Evolutionary conservation across 495 filamentous ascomycete genomes (phyloP).

Genomic region (Clohesyomyces aquaticus): DNA sequence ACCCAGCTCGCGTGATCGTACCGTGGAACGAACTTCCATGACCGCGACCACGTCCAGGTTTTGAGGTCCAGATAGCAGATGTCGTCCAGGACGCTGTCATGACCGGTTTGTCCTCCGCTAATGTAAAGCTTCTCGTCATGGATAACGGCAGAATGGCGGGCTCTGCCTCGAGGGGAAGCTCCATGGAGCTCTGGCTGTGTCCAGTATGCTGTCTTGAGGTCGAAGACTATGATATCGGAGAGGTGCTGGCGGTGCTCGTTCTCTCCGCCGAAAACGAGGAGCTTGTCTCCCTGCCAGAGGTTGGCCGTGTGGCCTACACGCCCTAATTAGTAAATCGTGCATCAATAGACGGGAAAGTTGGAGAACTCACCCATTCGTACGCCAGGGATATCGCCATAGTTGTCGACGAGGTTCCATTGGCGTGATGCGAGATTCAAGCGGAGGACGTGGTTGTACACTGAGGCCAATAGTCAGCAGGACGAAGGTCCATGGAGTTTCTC

Average conservation of each 20-base stretch:
- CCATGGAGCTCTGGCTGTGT: constrained; percentile 85
- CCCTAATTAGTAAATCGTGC: too few relatives aligned
- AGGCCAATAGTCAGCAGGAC: neutral
- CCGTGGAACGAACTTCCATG: constrained; percentile 90
- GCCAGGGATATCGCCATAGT: constrained; percentile 97
- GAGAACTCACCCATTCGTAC: constrained; percentile 85
- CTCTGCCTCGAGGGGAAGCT: constrained; percentile 80
- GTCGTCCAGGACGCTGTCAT: constrained; percentile 89
- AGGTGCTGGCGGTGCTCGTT: constrained; percentile 96
- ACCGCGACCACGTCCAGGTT: constrained; percentile 96
- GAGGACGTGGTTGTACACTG: constrained; percentile 97
- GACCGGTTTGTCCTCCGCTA: constrained; percentile 84
- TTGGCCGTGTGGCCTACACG: constrained; percentile 86
- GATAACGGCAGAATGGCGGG: constrained; percentile 89
- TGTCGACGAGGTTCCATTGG: constrained; percentile 94
- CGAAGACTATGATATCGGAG: constrained; percentile 93
- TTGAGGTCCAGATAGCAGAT: constrained; percentile 95
- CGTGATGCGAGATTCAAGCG: constrained; percentile 80
- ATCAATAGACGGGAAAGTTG: too few relatives aligned
- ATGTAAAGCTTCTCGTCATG: constrained; percentile 97
- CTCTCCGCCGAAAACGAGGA: constrained; percentile 94
- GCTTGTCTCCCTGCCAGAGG: constrained; percentile 88
- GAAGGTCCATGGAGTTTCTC: neutral
- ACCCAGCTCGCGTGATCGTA: constrained; percentile 95
- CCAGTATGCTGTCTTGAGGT: constrained; percentile 91